These are phyloP conservation scores for Elsinoe necatrix DNA, from an alignment of 2,329 filamentous ascomycete genomes.

Conservation along the genomic window DNA sequence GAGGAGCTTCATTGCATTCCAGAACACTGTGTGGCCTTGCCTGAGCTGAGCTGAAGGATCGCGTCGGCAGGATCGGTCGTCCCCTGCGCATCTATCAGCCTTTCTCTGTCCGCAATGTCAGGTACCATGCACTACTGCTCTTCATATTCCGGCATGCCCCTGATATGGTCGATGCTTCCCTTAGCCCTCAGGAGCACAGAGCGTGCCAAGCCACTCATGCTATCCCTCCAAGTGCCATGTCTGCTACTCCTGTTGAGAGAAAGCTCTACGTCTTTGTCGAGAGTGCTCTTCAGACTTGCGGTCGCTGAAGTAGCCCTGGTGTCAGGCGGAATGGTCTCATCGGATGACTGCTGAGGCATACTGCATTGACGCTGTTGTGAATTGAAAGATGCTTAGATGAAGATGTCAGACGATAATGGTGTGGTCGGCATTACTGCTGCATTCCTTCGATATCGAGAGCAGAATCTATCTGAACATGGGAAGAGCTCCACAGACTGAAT, in stretches of 20 bases:
- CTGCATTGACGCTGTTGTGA: not conserved
- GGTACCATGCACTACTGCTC: not conserved
- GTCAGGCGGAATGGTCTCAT: not conserved
- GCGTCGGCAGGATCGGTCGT: not conserved
- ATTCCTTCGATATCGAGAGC: not conserved
- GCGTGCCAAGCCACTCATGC: conserved; percentile 13
- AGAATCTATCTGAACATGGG: not conserved
- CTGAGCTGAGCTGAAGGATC: conserved; percentile 11
- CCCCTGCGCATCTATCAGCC: not conserved
- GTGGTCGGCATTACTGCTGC: not conserved
- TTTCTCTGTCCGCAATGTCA: not conserved
- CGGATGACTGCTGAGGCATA: not conserved
- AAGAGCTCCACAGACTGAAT: not conserved
- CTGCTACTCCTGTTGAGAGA: not conserved
- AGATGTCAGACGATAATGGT: not conserved
- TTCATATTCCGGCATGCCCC: conserved; percentile 7
- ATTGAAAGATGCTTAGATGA: conserved; percentile 16
- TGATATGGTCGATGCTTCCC: conserved; percentile 14
- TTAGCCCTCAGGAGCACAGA: conserved; percentile 10
- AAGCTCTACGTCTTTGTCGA: conserved; percentile 5
- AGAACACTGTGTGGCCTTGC: not conserved
- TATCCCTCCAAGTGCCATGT: conserved; percentile 13
- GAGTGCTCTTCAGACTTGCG: not conserved
- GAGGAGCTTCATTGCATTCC: not conserved
- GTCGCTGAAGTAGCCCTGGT: not conserved